Percentiles rank a stretch among this genome's conserved stretches.
phyloP scores from a whole-genome alignment of 495 filamentous ascomycete genomes.

The Podospora pseudoanserina region DNA sequence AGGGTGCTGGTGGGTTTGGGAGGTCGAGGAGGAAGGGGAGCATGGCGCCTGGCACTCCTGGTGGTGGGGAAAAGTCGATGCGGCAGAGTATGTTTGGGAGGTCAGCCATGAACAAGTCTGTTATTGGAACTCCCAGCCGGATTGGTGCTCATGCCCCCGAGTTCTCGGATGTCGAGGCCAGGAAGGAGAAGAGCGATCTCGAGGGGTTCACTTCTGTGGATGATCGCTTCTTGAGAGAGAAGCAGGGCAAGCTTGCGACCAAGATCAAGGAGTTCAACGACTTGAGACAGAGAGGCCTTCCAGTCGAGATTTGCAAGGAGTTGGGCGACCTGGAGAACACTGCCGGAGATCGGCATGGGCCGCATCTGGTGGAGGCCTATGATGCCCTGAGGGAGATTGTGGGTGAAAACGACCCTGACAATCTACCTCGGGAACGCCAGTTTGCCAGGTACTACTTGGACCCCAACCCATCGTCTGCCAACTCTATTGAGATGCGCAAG shows the following conservation, averaged over 20 bases:
- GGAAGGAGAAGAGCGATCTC: slow-evolving; percentile 37
- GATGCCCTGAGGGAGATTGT: slow-evolving; percentile 71
- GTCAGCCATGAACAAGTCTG: slow-evolving; percentile 69
- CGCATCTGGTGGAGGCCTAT: slow-evolving; percentile 73
- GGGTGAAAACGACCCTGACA: slow-evolving; percentile 55
- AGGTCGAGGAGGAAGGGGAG: slow-evolving; percentile 50
- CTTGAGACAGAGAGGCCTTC: slow-evolving; percentile 58
- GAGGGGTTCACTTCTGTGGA: slow-evolving; percentile 49
- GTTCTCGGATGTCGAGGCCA: slow-evolving; percentile 66
- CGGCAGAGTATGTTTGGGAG: slow-evolving; percentile 66
- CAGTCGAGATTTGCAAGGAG: slow-evolving; percentile 66
- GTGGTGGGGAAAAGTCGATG: slow-evolving; percentile 36
- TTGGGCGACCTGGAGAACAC: slow-evolving; percentile 67
- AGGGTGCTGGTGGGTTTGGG: slow-evolving; percentile 40
- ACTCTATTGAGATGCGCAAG: slow-evolving; percentile 61
- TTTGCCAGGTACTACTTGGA: slow-evolving; percentile 72
- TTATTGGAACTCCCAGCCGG: slow-evolving; percentile 71
- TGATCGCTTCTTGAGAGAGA: slow-evolving; percentile 70
- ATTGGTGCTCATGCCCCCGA: slow-evolving; percentile 53
- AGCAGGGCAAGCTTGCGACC: slow-evolving; percentile 71
- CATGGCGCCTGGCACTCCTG: slow-evolving; percentile 26
- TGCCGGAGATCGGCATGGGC: slow-evolving; percentile 60
- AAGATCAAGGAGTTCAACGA: slow-evolving; percentile 74
- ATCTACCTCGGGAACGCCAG: slow-evolving; percentile 67
- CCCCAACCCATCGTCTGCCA: slow-evolving; percentile 58